These are phyloP conservation scores for Epichloe sylvatica DNA, from an alignment of 2,329 filamentous ascomycete genomes.

Conservation along the genomic window DNA sequence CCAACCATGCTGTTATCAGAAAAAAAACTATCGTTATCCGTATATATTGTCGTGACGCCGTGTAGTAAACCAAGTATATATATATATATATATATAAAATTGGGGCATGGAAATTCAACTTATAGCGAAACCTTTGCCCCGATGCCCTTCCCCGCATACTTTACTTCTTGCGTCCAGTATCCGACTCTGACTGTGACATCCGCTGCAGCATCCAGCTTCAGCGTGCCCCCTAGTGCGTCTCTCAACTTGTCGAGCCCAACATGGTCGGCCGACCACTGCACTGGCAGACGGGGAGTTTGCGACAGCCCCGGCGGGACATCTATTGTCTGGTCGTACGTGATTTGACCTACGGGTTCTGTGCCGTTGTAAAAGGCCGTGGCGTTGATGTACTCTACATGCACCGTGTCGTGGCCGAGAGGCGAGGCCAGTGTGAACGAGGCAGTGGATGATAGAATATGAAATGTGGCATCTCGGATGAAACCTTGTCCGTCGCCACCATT, in stretches of 20 bases:
- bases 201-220: slow-evolving; percentile 69
- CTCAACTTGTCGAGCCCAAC: slow-evolving; percentile 73
- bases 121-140: slow-evolving; percentile 40
- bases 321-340: slow-evolving; percentile 62
- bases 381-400: slow-evolving; percentile 68
- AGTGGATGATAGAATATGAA: slow-evolving; percentile 77
- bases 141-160: slow-evolving; percentile 57
- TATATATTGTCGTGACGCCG: too few relatives aligned
- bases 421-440: slow-evolving; percentile 74
- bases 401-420: slow-evolving; percentile 55
- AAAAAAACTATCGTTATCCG: too few relatives aligned
- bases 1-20: too few relatives aligned
- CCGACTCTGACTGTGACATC: slow-evolving; percentile 62
- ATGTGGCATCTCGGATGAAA: slow-evolving; percentile 75
- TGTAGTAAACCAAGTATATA: too few relatives aligned
- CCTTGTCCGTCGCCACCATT: slow-evolving; percentile 28
- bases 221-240: slow-evolving; percentile 67
- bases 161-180: slow-evolving; percentile 57
- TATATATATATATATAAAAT: too few relatives aligned
- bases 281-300: slow-evolving; percentile 62
- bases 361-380: slow-evolving; percentile 78
- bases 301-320: slow-evolving; percentile 61
- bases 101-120: not conserved
- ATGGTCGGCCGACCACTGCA: slow-evolving; percentile 61
- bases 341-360: slow-evolving; percentile 62